Percentiles rank a stretch among this genome's conserved stretches.
phyloP scores from a whole-genome alignment of 768 basidiomycete species.

The Phanerochaete sordida region DNA sequence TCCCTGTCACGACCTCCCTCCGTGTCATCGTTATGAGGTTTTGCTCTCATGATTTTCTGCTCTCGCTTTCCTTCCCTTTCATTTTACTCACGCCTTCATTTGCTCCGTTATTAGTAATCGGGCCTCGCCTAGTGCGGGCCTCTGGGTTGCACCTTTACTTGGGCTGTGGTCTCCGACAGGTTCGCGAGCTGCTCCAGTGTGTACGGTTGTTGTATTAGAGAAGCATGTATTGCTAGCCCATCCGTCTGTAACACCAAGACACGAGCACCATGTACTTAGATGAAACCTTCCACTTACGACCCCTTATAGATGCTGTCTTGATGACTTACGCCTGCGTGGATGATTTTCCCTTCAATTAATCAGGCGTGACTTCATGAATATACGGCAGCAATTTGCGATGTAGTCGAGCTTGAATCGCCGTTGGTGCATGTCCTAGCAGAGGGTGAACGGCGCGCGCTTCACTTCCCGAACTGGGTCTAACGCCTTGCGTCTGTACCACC shows the following conservation, averaged over 20 bases:
- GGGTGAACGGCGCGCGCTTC: neutral
- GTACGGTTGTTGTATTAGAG: neutral
- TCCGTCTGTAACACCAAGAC: neutral
- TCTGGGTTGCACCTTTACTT: neutral
- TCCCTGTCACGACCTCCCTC: neutral
- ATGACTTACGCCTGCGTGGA: neutral
- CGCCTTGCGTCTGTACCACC: neutral
- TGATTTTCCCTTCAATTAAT: neutral
- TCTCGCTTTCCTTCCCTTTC: neutral
- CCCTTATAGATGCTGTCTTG: neutral
- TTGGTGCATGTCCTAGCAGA: no score
- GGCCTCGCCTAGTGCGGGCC: neutral
- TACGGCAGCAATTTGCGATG: no score
- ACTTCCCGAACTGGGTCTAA: neutral
- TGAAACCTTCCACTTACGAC: neutral
- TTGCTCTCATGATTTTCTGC: neutral
- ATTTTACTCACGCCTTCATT: neutral
- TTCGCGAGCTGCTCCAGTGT: neutral
- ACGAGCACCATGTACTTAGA: neutral
- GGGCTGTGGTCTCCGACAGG: neutral
- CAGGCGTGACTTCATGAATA: no score
- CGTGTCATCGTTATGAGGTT: neutral
- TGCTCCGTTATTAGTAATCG: neutral
- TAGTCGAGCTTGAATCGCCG: no score
- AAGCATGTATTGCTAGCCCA: slow-evolving; percentile 1